Evolutionary conservation across 768 basidiomycete genomes (phyloP).

Genomic region (Sporobolomyces phaffii): DNA sequence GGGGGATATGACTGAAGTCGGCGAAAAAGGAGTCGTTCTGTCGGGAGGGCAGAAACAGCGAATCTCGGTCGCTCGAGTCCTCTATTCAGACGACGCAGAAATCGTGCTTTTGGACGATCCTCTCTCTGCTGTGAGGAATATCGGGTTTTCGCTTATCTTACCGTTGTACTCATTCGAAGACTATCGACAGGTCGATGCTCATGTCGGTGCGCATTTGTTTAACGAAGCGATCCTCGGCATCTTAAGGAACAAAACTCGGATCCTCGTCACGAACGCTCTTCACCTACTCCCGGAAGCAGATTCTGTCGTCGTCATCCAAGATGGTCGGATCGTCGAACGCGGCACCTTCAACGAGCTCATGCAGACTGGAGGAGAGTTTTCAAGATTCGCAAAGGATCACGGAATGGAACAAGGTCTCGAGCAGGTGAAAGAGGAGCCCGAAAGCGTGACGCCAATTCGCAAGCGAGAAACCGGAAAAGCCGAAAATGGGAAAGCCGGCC

Average conservation of each 20-base stretch:
- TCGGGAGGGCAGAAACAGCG: conserved; percentile 77
- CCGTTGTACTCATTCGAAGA: neutral
- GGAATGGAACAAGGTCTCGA: neutral
- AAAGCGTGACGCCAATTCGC: conserved; percentile 44
- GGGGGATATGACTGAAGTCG: conserved; percentile 51
- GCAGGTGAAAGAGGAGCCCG: no score
- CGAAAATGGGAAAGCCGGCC: conserved; percentile 42
- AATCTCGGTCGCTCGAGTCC: conserved; percentile 73
- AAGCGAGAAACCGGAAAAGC: conserved; percentile 48
- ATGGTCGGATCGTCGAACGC: conserved; percentile 70
- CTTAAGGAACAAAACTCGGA: conserved; percentile 64
- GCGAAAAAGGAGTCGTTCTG: conserved; percentile 79
- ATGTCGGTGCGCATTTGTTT: conserved; percentile 83
- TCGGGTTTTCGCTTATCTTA: conserved; percentile 50
- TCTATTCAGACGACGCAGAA: conserved; percentile 78
- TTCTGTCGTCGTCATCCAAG: conserved; percentile 66
- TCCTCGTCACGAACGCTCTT: conserved; percentile 85
- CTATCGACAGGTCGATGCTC: conserved; percentile 60
- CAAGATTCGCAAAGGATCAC: conserved; percentile 65
- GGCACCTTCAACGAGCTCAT: conserved; percentile 74
- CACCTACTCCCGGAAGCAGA: conserved; percentile 85
- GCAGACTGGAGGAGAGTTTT: conserved; percentile 59
- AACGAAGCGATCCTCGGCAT: conserved; percentile 69
- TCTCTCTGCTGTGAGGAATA: conserved; percentile 46
- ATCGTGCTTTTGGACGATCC: conserved; percentile 52